Evolutionary conservation across 257 asterid species (phyloP), one percentile per base, ranked within the genome.

Genomic region (Salvia splendens): DNA sequence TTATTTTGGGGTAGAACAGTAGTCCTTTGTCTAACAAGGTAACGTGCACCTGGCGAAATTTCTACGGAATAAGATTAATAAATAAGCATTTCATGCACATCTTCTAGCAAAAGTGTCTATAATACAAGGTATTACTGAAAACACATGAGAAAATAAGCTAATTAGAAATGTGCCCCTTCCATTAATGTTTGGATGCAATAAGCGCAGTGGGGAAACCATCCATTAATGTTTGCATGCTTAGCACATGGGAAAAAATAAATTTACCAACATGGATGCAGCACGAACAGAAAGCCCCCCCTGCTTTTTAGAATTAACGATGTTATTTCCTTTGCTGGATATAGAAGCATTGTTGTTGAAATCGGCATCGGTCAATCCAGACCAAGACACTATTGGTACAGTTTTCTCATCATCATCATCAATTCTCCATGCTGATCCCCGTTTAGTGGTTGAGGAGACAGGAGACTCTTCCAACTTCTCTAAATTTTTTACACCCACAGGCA

Each of bases 261-360:
- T 81, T 85, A 93, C 99, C 96, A 93, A 83, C 99, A 93, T 93
- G 50, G 96, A 86, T 36, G 96, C 95, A 55, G 99, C 99, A 57
- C 99, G 90, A 73, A 62, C 48, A 28, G 99, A 84, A 74, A 93
- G 92, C 69, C 49, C 83, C 67, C 97, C 97, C 79, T 86, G 96
- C 85, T 82, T 88, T 80, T 82, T 85, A 16, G 88, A 73, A 73
- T 68, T 63, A 70, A 43, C 69, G 67, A 71, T 56, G 48, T 48
- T n/a, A 72, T 72, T 81, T 72, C 72, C 82, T 75, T 75, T 81
- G 70, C 74, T 67, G 65, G 67, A 71, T 38, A 68, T 51, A 63
- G 84, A 65, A 36, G 70, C 67, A 60, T 67, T 63, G 65, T 78
- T 75, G 77, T 58, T 69, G 68, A 65, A 67, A 56, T 79, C 82